Evolutionary conservation across 2,329 filamentous ascomycete species (phyloP), one percentile per base, ranked within the genome.

Genomic region (Monilinia aucupariae): DNA sequence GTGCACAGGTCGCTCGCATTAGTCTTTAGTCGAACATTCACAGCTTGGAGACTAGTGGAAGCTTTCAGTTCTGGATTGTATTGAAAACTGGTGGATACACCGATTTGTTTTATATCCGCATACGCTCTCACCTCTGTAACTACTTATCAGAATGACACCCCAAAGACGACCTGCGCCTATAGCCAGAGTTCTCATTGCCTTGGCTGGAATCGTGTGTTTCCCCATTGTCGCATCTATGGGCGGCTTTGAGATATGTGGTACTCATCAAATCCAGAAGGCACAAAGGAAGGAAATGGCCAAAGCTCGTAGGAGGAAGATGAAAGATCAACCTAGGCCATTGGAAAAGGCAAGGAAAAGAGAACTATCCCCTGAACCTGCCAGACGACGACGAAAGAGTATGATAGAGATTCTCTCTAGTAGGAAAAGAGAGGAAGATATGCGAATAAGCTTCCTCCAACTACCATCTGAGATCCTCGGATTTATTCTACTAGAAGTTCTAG

Each of bases 401-500:
- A 5, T 9, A 1, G 22, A 15, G n/a, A 10, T n/a, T 1, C 17
- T 25, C 22, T 20, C 13, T n/a, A 32, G 7, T 15, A 12, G 7
- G 4, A 47, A 4, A 30, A 32, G 5, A 32, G n/a, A 13, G 30
- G 4, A 20, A 61, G n/a, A 37, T 9, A 27, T 13, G 15, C 20
- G n/a, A 17, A 5, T 37, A 32, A 6, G 12, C 37, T 20, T 53
- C 27, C 20, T 52, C 25, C 37, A 51, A 52, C 9, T 61, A 13
- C 59, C 37, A 27, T 12, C 25, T 6, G 49, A 53, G 15, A 32
- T 53, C 22, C 20, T 30, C n/a, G 25, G 32, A 9, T 39, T 43
- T 6, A 37, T 61, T 13, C 50, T 53, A 20, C 25, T 47, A 12
- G 59, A 61, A 17, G 59, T 61, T 27, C 39, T 53, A 43, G 58